phyloP scores from a whole-genome alignment of 2,329 filamentous ascomycete genomes.

The Fusarium sp. region DNA sequence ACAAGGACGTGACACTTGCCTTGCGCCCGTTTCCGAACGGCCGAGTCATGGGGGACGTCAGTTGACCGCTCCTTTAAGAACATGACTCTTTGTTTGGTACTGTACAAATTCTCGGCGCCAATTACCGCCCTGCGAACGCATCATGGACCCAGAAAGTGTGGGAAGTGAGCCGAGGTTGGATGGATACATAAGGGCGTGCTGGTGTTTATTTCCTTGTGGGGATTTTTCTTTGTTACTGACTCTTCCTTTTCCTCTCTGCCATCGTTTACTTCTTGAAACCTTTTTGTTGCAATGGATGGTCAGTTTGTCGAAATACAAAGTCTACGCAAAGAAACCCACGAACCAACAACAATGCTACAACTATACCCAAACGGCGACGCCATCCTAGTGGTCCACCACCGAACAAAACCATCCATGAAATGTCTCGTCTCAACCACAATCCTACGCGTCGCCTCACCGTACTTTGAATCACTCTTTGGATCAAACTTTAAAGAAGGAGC shows the following conservation, averaged over 20 bases:
- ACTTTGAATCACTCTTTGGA: conserved; percentile 5
- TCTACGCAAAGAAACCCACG: not conserved
- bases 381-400: conserved; percentile 2
- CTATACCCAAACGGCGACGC: conserved; percentile 4
- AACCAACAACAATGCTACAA: not conserved
- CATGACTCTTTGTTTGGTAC: not conserved
- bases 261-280: not conserved
- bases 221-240: not conserved
- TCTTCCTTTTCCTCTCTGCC: not conserved
- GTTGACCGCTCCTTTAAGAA: not conserved
- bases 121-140: not conserved
- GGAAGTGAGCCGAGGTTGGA: not conserved
- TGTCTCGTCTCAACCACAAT: conserved; percentile 4
- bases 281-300: not conserved
- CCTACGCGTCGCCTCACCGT: not conserved
- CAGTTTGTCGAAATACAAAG: not conserved
- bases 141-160: not conserved
- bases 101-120: not conserved
- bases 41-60: conserved; percentile 4
- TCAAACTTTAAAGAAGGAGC: conserved; percentile 5
- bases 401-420: conserved; percentile 1
- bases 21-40: not conserved
- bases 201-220: not conserved
- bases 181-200: not conserved
- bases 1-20: not conserved